A percentile compares a stretch with the other conserved stretches of the same genome.
These are phyloP conservation scores for Corymbia maculata DNA, from an alignment of 345 rosid genomes.

Conservation along the genomic window DNA sequence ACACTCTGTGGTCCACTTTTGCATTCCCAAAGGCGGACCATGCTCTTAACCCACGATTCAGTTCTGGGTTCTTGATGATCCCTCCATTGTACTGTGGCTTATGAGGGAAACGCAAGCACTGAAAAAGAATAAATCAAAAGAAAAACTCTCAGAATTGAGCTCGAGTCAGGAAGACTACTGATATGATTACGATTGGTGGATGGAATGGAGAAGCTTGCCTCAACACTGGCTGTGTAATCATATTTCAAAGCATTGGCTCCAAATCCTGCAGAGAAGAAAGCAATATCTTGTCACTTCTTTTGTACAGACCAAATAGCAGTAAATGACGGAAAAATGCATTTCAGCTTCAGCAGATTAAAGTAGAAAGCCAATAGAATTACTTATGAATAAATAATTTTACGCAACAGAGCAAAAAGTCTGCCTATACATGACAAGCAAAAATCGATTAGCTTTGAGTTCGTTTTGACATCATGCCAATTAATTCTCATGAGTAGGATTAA, in stretches of 20 bases:
- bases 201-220: constrained; percentile 17
- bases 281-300: not conserved
- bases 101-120: constrained; percentile 49
- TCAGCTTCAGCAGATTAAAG: not conserved
- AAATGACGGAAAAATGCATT: not conserved
- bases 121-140: not conserved
- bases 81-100: constrained; percentile 77
- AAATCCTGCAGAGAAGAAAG: constrained; percentile 16
- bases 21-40: constrained; percentile 56
- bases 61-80: constrained; percentile 52
- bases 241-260: constrained; percentile 35
- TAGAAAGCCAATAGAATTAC: not conserved
- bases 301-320: not conserved
- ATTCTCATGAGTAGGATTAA: not conserved
- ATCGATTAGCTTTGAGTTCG: not conserved
- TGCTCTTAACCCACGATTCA: constrained; percentile 36
- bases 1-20: constrained; percentile 25
- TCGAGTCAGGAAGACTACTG: not conserved
- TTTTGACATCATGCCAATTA: not conserved
- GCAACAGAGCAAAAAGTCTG: not conserved
- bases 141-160: not conserved
- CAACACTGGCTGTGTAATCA: constrained; percentile 51
- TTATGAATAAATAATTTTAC: not conserved
- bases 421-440: not conserved
- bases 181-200: not conserved